Percentiles rank a stretch among this genome's conserved stretches.
Conservation (phyloP, 2,329 filamentous ascomycete species). For the Lomentospora prolificans region DNA sequence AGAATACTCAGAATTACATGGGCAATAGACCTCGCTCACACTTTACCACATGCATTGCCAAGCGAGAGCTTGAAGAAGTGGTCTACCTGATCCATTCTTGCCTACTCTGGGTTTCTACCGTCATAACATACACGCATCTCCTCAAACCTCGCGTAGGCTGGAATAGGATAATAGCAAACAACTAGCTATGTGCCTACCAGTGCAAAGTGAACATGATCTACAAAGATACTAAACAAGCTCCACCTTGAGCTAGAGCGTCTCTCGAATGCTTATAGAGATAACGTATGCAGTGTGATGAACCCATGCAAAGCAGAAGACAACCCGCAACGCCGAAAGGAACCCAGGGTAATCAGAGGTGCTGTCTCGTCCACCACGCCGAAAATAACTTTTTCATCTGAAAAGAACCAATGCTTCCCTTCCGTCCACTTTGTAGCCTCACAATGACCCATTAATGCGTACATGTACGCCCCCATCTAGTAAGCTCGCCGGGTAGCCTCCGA, state of each 20-base stretch:
- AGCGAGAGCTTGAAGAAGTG: no score
- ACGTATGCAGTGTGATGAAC: background rate
- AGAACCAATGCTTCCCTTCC: background rate
- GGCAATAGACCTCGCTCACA: no score
- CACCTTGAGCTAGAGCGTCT: no score
- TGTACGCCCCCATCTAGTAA: no score
- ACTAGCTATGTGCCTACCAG: background rate
- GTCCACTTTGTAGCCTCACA: background rate
- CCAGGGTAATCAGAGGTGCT: background rate
- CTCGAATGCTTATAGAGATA: no score
- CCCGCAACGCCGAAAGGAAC: background rate
- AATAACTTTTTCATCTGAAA: background rate
- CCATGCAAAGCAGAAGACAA: slow-evolving; percentile 1
- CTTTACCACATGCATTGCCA: no score
- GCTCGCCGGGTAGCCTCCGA: no score
- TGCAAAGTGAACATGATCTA: background rate
- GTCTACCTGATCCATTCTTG: no score
- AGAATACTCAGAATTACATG: no score
- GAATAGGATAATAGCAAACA: background rate
- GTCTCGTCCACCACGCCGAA: background rate
- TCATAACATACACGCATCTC: no score
- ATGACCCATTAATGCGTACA: background rate
- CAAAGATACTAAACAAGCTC: background rate
- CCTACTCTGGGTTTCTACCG: no score
- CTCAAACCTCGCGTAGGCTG: no score